Evolutionary conservation across 1,139 yeast genomes (phyloP).

Genomic region (Lodderomyces pseudojiufengensis): DNA sequence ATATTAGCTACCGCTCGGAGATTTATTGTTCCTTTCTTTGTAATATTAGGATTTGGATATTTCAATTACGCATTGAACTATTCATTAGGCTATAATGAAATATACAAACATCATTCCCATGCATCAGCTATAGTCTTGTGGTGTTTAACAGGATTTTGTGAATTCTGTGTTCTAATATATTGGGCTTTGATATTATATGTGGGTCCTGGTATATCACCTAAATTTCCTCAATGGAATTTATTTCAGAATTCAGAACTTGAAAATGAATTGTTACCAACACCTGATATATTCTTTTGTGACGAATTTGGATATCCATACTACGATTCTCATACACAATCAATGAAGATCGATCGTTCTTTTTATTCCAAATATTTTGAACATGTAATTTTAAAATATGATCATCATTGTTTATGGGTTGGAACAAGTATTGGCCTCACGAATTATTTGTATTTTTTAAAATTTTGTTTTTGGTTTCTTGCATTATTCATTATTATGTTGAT

Average conservation of each 20-base stretch:
- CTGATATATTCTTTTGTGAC: constrained; percentile 56
- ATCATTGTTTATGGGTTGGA: constrained; percentile 65
- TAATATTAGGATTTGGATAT: constrained; percentile 27
- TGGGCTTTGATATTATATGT: constrained; percentile 26
- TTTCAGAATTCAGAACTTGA: constrained; percentile 14
- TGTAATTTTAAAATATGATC: constrained; percentile 62
- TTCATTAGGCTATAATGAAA: constrained; percentile 35
- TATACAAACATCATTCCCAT: constrained; percentile 28
- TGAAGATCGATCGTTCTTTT: constrained; percentile 52
- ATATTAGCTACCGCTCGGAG: too few relatives aligned
- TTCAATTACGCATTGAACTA: constrained; percentile 31
- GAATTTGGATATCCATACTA: constrained; percentile 58
- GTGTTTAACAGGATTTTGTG: constrained; percentile 28
- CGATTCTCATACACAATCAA: constrained; percentile 52
- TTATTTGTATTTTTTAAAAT: constrained; percentile 50
- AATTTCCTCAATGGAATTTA: constrained; percentile 25
- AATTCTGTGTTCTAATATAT: constrained; percentile 24
- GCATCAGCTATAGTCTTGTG: constrained; percentile 35
- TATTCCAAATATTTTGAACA: constrained; percentile 46
- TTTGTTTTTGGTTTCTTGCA: constrained; percentile 31
- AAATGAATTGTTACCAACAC: constrained; percentile 24
- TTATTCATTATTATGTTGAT: constrained; percentile 28
- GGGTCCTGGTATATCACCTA: constrained; percentile 37
- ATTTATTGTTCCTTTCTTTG: constrained; percentile 20
- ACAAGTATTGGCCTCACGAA: constrained; percentile 54